phyloP scores from a whole-genome alignment of 2,329 filamentous ascomycete species.

The Waltergamsia citrina region DNA sequence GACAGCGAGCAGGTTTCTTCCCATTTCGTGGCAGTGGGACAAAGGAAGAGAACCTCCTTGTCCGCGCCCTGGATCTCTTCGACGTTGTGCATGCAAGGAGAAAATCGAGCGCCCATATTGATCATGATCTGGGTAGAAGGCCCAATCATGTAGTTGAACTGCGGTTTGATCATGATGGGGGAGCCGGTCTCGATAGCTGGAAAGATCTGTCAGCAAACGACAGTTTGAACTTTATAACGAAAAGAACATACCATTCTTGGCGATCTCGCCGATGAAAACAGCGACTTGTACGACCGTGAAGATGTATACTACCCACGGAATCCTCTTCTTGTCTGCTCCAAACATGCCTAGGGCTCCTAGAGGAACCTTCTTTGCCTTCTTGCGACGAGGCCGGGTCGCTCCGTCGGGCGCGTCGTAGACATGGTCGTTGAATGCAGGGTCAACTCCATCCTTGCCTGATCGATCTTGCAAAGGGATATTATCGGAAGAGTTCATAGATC shows the following conservation, averaged over 20 bases:
- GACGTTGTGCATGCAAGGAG: conserved; percentile 89
- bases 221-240: not conserved
- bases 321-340: conserved; percentile 42
- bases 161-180: conserved; percentile 68
- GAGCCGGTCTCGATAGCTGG: conserved; percentile 67
- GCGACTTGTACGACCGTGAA: conserved; percentile 68
- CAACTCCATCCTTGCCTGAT: conserved; percentile 24
- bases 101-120: conserved; percentile 91
- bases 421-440: conserved; percentile 36
- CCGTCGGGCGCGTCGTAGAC: conserved; percentile 46
- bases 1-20: conserved; percentile 60
- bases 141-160: conserved; percentile 95
- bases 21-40: conserved; percentile 56
- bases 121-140: conserved; percentile 85
- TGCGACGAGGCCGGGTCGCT: conserved; percentile 14
- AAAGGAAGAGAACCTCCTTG: conserved; percentile 54
- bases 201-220: conserved; percentile 6
- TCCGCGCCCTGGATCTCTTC: conserved; percentile 48
- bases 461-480: conserved; percentile 49
- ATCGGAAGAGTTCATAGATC: conserved; percentile 25
- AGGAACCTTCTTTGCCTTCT: conserved; percentile 35
- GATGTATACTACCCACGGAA: conserved; percentile 75
- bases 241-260: conserved; percentile 61
- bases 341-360: conserved; percentile 53
- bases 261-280: conserved; percentile 84